Evolutionary conservation across 768 basidiomycete species (phyloP), one percentile per base, ranked within the genome.

Genomic region (Rhizopogon rudus): DNA sequence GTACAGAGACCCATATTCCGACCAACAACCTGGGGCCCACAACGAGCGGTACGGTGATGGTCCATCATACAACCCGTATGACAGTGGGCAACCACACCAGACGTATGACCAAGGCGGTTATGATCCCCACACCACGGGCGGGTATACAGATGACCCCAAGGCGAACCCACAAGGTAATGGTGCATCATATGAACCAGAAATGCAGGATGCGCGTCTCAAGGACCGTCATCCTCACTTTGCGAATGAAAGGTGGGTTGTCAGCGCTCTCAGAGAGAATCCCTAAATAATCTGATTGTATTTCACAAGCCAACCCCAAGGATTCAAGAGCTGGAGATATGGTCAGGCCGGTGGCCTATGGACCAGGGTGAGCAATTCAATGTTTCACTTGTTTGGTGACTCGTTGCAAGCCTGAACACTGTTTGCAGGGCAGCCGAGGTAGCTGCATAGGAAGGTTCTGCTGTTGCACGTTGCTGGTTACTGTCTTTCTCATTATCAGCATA

Each of bases 391-490:
- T 12, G 44, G 48, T 14, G 42, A 33, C 8, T 51, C 20, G 6
- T 39, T 8, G 7, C 20, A 9, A 43, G 35, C 20, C 1, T 7
- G n/a, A 37, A 43, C 42, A 16, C 62, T 42, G 10, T 43, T 37
- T 4, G 12, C 44, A 87, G 86, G 87, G 88, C 14, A 73, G 83
- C 52, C 73, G 85, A 55, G 77, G 73, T 29, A 67, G 82, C 17
- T 87, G 84, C 65, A 67, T 82, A 40, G 83, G 86, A 51, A 71
- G 91, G 60, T 86, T 92, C 69, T 86, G 81, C 67, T 89, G 84
- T 62, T 93, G 91, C 70, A 84, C 85, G 12, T 48, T 92, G 20
- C 76, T 92, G 78, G 81, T 82, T 14, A 62, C 73, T 10, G 53
- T 89, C 39, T 82, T 93, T 66, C 63, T 93, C 31, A 60, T 91